Evolutionary conservation across 495 filamentous ascomycete genomes (phyloP).

Genomic region (Penicillium waksmanii): DNA sequence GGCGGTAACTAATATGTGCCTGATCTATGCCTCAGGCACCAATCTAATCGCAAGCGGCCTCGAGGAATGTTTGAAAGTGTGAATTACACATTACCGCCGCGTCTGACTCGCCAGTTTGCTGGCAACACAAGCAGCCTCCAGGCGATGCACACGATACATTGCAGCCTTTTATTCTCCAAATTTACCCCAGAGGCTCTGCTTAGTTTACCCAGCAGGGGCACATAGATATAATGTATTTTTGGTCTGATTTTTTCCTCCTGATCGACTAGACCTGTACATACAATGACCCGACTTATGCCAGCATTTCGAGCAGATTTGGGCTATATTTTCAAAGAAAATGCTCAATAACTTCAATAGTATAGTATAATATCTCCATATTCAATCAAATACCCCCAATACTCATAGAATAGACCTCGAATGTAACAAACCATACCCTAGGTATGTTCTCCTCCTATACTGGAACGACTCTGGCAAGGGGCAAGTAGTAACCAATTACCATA

Average conservation of each 20-base stretch:
- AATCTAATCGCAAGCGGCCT: slow-evolving; percentile 19
- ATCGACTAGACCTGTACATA: not conserved
- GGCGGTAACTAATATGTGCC: too few relatives aligned
- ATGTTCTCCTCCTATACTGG: too few relatives aligned
- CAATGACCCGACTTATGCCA: too few relatives aligned
- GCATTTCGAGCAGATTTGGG: too few relatives aligned
- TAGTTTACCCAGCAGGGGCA: too few relatives aligned
- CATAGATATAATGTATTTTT: not conserved
- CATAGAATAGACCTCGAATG: not conserved
- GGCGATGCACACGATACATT: not conserved
- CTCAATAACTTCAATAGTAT: too few relatives aligned
- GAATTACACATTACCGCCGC: slow-evolving; percentile 19
- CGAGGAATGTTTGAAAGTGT: not conserved
- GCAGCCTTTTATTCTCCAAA: not conserved
- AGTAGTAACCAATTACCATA: not conserved
- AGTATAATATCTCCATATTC: too few relatives aligned
- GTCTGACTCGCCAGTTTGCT: slow-evolving; percentile 5
- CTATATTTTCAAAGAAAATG: too few relatives aligned
- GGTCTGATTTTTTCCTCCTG: not conserved
- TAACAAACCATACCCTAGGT: too few relatives aligned
- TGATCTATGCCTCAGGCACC: slow-evolving; percentile 3
- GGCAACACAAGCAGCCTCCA: not conserved
- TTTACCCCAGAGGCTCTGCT: slow-evolving; percentile 3
- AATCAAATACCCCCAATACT: too few relatives aligned
- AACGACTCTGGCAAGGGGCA: too few relatives aligned